These are phyloP conservation scores for Skeletonema potamos DNA, from an alignment of 108 stramenopile species.

Conservation along the genomic window DNA sequence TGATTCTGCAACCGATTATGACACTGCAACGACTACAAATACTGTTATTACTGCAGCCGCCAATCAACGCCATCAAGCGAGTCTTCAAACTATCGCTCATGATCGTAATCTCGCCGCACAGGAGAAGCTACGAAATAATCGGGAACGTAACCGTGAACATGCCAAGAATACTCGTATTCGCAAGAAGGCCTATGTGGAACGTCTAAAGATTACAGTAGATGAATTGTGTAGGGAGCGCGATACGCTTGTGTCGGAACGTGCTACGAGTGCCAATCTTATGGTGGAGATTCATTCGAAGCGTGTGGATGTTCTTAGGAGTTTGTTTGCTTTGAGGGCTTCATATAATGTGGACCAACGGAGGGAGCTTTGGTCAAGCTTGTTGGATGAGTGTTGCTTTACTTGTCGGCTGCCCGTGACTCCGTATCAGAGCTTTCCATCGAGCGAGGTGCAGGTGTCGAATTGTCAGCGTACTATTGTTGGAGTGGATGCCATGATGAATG, in stretches of 20 bases:
- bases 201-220: constrained; percentile 90
- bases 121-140: constrained; percentile 65
- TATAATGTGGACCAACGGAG: constrained; percentile 67
- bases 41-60: not conserved
- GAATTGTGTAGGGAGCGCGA: constrained; percentile 86
- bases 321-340: constrained; percentile 75
- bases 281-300: constrained; percentile 85
- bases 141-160: constrained; percentile 97
- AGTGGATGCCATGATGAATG: constrained; percentile 93
- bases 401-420: constrained; percentile 90
- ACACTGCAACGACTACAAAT: constrained; percentile 7
- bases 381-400: constrained; percentile 86
- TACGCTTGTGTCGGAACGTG: constrained; percentile 71
- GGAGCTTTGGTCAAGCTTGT: constrained; percentile 80
- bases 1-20: constrained; percentile 11
- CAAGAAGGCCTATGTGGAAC: constrained; percentile 95
- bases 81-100: constrained; percentile 42
- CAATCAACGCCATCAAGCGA: constrained; percentile 6
- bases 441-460: constrained; percentile 89
- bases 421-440: constrained; percentile 91
- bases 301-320: constrained; percentile 79
- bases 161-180: constrained; percentile 95
- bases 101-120: constrained; percentile 26
- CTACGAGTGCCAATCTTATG: constrained; percentile 67
- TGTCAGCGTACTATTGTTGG: constrained; percentile 91